A percentile compares a stretch with the other conserved stretches of the same genome.
Conservation (phyloP, 257 asterid genomes). For the Nemophila menziesii region DNA sequence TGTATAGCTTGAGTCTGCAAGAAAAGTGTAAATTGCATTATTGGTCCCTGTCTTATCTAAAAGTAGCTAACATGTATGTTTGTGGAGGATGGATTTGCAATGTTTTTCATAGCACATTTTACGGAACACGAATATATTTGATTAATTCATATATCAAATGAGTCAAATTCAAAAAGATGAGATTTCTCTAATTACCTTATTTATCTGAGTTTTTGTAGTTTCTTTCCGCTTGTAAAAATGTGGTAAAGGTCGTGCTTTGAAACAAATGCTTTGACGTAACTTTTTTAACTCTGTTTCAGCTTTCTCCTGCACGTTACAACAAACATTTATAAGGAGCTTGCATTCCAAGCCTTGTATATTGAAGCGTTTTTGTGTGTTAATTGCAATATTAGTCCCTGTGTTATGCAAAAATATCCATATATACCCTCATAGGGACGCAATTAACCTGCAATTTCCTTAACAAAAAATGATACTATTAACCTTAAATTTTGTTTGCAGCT, state of each 20-base stretch:
- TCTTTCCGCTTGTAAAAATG: conserved; percentile 58
- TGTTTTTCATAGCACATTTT: too few relatives aligned
- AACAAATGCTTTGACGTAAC: conserved; percentile 62
- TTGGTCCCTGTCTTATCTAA: too few relatives aligned
- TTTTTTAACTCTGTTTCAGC: conserved; percentile 54
- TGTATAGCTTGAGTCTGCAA: conserved; percentile 36
- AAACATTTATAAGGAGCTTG: background rate
- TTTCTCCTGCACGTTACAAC: conserved; percentile 49
- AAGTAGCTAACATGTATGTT: too few relatives aligned
- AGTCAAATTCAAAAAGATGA: too few relatives aligned
- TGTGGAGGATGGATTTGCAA: too few relatives aligned
- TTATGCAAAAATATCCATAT: background rate
- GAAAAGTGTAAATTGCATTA: background rate
- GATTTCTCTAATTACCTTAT: too few relatives aligned
- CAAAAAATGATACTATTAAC: conserved; percentile 24
- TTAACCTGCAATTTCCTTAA: background rate
- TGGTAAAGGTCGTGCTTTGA: conserved; percentile 72
- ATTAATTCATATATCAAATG: too few relatives aligned
- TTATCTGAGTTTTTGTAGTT: conserved; percentile 21
- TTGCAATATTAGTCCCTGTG: background rate
- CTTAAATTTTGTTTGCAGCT: conserved; percentile 50
- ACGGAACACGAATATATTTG: too few relatives aligned
- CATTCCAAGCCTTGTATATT: background rate
- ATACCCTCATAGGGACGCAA: background rate
- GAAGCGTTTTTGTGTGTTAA: too few relatives aligned